Evolutionary conservation across 371 early-diverging fungal species (phyloP), one percentile per base, ranked within the genome.

Genomic region (Mortierella sp.): DNA sequence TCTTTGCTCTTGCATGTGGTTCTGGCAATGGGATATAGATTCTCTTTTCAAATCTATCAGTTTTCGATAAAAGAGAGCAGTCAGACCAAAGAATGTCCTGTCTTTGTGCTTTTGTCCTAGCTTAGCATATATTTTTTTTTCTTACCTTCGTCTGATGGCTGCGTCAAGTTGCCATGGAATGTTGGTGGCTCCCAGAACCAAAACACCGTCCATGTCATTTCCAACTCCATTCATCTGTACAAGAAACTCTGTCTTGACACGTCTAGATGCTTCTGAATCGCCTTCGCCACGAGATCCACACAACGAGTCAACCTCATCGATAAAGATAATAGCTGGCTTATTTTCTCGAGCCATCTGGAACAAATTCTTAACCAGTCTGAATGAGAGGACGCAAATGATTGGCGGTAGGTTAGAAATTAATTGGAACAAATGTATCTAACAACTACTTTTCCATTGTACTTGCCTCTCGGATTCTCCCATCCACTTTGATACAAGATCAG

Each of bases 181-280:
- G 86, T 99, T 99, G 10, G 98, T 98, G 3, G 98, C 99, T 4
- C 96, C 99, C 40, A 98, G 85, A 4, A 99, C 97, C 67, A 99
- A 86, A 4, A 99, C 93, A 16, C 98, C 97, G 41, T 89, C 92
- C 88, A 93, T 95, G 74, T 98, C 97, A 75, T 96, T 94, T 24
- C 97, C 97, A 10, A 97, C 98, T 67, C 99, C 99, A 74, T 99
- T 96, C 97, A 99, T 98, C 85, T 98, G 99, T 41, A 99, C 98
- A 10, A 98, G 87, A 60, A 99, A 94, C 87, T 99, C 97, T 4
- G 97, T 96, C 86, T 96, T 96, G 84, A 99, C 97, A 67, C 99
- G 89, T 63, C 98, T 88, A 52, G 94, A 92, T 8, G 99, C 98
- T 77, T 99, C 99, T 22, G 92, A 91, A 86, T 98, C 98, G 10